Evolutionary conservation across 2,329 filamentous ascomycete genomes (phyloP).

Genomic region (Colletotrichum siamense): DNA sequence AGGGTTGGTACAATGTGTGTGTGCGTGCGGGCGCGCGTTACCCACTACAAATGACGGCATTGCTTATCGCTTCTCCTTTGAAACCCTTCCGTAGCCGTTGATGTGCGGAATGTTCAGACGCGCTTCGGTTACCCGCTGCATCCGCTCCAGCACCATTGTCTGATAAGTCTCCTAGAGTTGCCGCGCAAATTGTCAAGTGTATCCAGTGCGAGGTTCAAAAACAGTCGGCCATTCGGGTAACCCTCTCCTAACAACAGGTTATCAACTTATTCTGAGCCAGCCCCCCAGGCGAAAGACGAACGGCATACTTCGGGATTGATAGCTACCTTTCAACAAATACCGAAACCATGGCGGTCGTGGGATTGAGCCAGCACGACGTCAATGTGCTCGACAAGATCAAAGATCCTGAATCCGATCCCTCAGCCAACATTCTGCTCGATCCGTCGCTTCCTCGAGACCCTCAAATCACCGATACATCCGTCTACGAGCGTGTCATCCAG

Average conservation of each 20-base stretch:
- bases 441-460: slow-evolving; percentile 61
- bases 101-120: slow-evolving; percentile 16
- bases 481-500: slow-evolving; percentile 57
- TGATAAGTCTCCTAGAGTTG: not conserved
- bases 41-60: not conserved
- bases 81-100: slow-evolving; percentile 20
- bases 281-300: not conserved
- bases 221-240: not conserved
- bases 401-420: slow-evolving; percentile 68
- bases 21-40: not conserved
- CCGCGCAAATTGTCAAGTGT: not conserved
- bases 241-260: not conserved
- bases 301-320: not conserved
- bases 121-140: not conserved
- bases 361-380: slow-evolving; percentile 63
- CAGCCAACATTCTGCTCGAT: slow-evolving; percentile 59
- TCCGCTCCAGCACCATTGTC: not conserved
- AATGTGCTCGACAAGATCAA: slow-evolving; percentile 71
- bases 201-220: not conserved
- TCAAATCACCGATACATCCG: slow-evolving; percentile 52
- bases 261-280: not conserved
- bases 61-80: not conserved
- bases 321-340: not conserved
- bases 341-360: slow-evolving; percentile 49
- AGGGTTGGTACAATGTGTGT: not conserved